phyloP scores from a whole-genome alignment of 768 basidiomycete species.

The Rhizopogon vinicolor region DNA sequence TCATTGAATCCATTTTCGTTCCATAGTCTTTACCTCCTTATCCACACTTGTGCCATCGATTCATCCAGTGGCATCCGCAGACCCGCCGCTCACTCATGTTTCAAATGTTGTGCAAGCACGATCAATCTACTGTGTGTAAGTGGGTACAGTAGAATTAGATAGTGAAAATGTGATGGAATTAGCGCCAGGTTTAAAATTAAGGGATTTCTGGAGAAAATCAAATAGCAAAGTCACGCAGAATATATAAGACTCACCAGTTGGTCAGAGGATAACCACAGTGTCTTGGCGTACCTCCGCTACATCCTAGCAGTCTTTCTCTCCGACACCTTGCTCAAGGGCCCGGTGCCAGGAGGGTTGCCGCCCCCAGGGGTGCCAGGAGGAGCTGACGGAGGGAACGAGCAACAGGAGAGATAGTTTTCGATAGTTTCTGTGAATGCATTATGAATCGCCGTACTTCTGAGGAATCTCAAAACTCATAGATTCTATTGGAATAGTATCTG shows the following conservation, averaged over 20 bases:
- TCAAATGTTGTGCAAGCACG: no score
- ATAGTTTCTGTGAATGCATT: constrained; percentile 10
- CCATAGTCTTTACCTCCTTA: no score
- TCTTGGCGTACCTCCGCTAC: constrained; percentile 78
- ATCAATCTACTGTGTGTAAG: constrained; percentile 47
- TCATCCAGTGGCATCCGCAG: no score
- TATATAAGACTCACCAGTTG: constrained; percentile 65
- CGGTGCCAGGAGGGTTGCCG: constrained; percentile 14
- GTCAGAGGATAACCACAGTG: constrained; percentile 85
- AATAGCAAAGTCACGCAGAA: not conserved
- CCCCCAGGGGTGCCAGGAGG: constrained; percentile 39
- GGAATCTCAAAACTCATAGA: constrained; percentile 14
- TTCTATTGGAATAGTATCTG: constrained; percentile 19
- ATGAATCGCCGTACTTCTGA: not conserved
- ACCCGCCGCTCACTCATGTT: no score
- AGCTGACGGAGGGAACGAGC: constrained; percentile 27
- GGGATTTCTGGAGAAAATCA: constrained; percentile 56
- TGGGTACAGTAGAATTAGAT: constrained; percentile 73
- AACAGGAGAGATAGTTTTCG: not conserved
- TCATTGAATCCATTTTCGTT: no score
- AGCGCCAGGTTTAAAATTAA: constrained; percentile 80
- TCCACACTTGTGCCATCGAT: no score
- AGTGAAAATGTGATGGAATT: constrained; percentile 94
- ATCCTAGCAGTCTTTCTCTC: constrained; percentile 1
- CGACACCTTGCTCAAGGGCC: constrained; percentile 19